Evolutionary conservation across 805 yeast species (phyloP).

Genomic region (Kluyveromyces lactis): DNA sequence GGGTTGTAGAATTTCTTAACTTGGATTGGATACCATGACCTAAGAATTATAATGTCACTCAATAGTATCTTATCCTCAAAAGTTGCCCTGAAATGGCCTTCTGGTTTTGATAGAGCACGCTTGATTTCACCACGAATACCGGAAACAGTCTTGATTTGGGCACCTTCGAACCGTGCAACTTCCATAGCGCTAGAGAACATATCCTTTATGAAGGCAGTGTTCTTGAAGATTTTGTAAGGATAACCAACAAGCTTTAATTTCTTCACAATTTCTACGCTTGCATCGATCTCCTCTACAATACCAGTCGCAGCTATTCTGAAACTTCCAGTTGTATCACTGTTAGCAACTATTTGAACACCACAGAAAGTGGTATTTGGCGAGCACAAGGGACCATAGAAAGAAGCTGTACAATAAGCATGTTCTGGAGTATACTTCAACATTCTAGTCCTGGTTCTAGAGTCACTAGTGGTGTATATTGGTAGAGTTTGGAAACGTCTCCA

Average conservation of each 20-base stretch:
- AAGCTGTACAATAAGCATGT: conserved; percentile 92
- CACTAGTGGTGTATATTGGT: conserved; percentile 93
- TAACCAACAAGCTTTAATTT: conserved; percentile 91
- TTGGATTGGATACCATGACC: conserved; percentile 95
- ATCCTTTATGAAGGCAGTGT: conserved; percentile 94
- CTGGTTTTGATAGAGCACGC: conserved; percentile 87
- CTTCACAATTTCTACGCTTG: conserved; percentile 84
- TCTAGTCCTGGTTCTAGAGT: conserved; percentile 94
- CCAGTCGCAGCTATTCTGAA: conserved; percentile 97
- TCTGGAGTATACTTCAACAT: conserved; percentile 98
- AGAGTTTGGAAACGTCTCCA: conserved; percentile 98
- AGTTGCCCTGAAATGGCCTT: conserved; percentile 92
- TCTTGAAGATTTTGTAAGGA: conserved; percentile 87
- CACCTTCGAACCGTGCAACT: conserved; percentile 97
- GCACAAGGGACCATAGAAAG: conserved; percentile 94
- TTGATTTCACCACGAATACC: conserved; percentile 98
- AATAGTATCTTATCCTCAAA: conserved; percentile 91
- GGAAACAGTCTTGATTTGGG: conserved; percentile 90
- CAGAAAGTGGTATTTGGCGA: conserved; percentile 97
- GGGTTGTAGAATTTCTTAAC: conserved; percentile 92
- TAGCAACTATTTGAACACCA: conserved; percentile 84
- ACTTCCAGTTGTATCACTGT: conserved; percentile 74
- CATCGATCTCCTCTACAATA: conserved; percentile 86
- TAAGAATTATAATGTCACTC: conserved; percentile 81
- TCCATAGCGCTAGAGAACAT: conserved; percentile 91